Conservation (phyloP, 805 yeast species). For the Metschnikowia chrysomelidarum region DNA sequence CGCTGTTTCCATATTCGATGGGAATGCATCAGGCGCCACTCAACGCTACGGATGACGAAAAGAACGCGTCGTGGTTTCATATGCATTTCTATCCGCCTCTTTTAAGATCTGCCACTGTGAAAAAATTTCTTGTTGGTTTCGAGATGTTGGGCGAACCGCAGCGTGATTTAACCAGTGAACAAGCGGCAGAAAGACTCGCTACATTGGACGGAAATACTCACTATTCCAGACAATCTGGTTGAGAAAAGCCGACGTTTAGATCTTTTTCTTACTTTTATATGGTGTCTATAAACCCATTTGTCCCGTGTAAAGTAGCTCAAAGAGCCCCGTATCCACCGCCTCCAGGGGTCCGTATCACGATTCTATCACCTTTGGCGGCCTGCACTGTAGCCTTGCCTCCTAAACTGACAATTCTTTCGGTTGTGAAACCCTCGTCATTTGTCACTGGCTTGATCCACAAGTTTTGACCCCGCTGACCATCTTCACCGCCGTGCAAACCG, state of each 20-base stretch:
- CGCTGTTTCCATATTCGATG: conserved; percentile 78
- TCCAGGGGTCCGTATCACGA: conserved; percentile 41
- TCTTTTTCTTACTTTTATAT: too few relatives aligned
- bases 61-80: conserved; percentile 52
- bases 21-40: conserved; percentile 78
- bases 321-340: conserved; percentile 46
- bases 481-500: conserved; percentile 80
- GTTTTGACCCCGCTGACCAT: conserved; percentile 66
- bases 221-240: too few relatives aligned
- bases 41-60: conserved; percentile 40
- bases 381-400: conserved; percentile 22
- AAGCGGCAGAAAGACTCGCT: conserved; percentile 57
- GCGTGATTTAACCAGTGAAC: conserved; percentile 64
- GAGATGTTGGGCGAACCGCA: conserved; percentile 70
- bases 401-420: conserved; percentile 18
- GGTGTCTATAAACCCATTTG: too few relatives aligned
- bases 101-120: conserved; percentile 69
- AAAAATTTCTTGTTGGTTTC: conserved; percentile 74
- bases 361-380: conserved; percentile 40
- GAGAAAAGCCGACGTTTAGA: too few relatives aligned
- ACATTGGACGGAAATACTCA: conserved; percentile 40
- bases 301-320: too few relatives aligned
- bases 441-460: conserved; percentile 30
- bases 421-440: conserved; percentile 18
- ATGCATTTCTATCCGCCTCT: conserved; percentile 81